Evolutionary conservation across 2,329 filamentous ascomycete species (phyloP).

Genomic region (Pestalotiopsis sp.): DNA sequence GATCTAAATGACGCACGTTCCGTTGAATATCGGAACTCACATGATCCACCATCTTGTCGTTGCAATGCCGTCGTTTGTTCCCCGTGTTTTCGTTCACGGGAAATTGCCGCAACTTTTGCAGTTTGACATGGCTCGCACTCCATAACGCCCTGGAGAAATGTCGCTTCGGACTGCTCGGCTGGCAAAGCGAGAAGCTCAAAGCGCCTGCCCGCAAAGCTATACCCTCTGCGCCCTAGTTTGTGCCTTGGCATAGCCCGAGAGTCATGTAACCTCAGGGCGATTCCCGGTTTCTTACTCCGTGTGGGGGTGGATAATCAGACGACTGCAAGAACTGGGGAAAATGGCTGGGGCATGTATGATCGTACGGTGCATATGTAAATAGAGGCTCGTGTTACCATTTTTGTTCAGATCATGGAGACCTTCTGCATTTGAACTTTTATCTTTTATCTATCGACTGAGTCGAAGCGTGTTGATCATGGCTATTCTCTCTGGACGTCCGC

Average conservation of each 20-base stretch:
- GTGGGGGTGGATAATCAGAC: not conserved
- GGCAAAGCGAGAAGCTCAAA: not conserved
- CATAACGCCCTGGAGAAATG: not conserved
- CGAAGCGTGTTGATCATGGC: slow-evolving; percentile 1
- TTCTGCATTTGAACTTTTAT: not conserved
- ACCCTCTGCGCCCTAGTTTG: not conserved
- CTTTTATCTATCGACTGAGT: not conserved
- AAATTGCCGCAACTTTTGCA: not conserved
- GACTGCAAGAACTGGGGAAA: not conserved
- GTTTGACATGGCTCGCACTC: not conserved
- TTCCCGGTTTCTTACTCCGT: not conserved
- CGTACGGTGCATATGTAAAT: not conserved
- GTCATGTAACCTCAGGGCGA: not conserved
- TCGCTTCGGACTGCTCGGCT: not conserved
- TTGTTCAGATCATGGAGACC: not conserved
- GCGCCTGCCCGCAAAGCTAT: not conserved
- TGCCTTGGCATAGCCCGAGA: not conserved
- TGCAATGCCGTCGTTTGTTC: not conserved
- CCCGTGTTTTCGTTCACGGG: not conserved
- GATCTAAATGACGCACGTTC: not conserved
- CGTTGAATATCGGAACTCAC: not conserved
- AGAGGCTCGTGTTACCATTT: not conserved
- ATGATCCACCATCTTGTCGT: not conserved
- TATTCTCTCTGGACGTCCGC: slow-evolving; percentile 27
- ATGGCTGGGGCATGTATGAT: not conserved